phyloP scores from a whole-genome alignment of 805 yeast genomes.

The Schwanniomyces pseudopolymorphus region DNA sequence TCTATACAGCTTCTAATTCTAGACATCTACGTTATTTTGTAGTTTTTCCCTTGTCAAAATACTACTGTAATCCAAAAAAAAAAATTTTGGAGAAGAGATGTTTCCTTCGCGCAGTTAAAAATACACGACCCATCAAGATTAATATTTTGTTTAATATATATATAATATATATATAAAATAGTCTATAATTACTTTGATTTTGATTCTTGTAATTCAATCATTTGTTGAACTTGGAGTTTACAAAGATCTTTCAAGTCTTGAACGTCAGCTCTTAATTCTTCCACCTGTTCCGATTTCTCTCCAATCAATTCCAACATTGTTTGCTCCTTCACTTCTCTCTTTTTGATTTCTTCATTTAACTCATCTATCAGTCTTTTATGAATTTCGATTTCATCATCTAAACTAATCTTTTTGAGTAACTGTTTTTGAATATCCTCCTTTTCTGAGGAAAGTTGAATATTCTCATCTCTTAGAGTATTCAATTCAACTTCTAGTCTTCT shows the following conservation, averaged over 20 bases:
- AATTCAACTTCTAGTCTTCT: slow-evolving; percentile 81
- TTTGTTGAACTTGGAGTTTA: slow-evolving; percentile 80
- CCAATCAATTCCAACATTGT: slow-evolving; percentile 73
- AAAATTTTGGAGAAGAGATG: slow-evolving; percentile 6
- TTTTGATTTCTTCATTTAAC: slow-evolving; percentile 30
- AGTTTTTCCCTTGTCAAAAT: neutral
- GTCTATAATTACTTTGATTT: slow-evolving; percentile 2
- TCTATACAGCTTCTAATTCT: slow-evolving; percentile 19
- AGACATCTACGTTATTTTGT: slow-evolving; percentile 2
- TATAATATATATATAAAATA: neutral
- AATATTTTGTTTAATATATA: neutral
- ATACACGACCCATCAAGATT: slow-evolving; percentile 5
- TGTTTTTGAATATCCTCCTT: slow-evolving; percentile 71
- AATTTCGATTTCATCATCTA: slow-evolving; percentile 24
- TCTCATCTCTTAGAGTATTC: slow-evolving; percentile 61
- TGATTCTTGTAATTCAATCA: slow-evolving; percentile 60
- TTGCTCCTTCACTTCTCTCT: slow-evolving; percentile 40
- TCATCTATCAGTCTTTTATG: slow-evolving; percentile 27
- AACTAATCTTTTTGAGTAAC: slow-evolving; percentile 44
- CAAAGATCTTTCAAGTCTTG: slow-evolving; percentile 83
- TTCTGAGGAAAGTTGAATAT: slow-evolving; percentile 50
- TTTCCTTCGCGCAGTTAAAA: neutral
- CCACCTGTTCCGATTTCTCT: slow-evolving; percentile 82
- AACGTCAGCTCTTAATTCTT: slow-evolving; percentile 86
- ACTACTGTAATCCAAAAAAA: neutral